Percentiles rank a stretch among this genome's conserved stretches.
Evolutionary conservation across 768 basidiomycete genomes (phyloP).

Genomic region (Coprinellus micaceus): DNA sequence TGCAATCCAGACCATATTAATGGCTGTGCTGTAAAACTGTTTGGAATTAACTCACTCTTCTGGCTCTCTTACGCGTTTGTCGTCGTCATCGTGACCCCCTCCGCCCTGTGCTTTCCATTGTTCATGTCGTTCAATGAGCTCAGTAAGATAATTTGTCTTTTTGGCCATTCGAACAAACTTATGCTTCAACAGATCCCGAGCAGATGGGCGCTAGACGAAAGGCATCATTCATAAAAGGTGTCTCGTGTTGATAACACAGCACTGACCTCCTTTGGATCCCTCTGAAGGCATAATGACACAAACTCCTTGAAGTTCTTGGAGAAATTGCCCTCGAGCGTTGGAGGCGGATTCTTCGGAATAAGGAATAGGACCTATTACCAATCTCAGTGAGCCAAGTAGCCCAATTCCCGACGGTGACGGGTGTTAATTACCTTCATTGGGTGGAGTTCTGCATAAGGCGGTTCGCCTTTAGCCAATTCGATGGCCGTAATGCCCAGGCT

Average conservation of each 20-base stretch:
- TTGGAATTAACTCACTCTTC: slow-evolving; percentile 52
- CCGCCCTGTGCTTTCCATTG: slow-evolving; percentile 92
- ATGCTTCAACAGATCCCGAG: slow-evolving; percentile 93
- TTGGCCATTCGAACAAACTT: slow-evolving; percentile 94
- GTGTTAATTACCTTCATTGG: slow-evolving; percentile 88
- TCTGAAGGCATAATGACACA: slow-evolving; percentile 85
- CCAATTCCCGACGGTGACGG: not conserved
- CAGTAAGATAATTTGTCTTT: slow-evolving; percentile 91
- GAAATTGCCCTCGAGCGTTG: slow-evolving; percentile 84
- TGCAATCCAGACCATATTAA: slow-evolving; percentile 21
- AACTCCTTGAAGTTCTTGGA: slow-evolving; percentile 94
- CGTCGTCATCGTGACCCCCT: slow-evolving; percentile 68
- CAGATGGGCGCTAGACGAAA: slow-evolving; percentile 73
- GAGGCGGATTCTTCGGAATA: slow-evolving; percentile 97
- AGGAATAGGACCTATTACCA: slow-evolving; percentile 84
- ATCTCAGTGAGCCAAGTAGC: not conserved
- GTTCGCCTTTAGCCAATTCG: slow-evolving; percentile 95
- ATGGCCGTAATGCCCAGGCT: slow-evolving; percentile 96
- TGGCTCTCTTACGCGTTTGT: slow-evolving; percentile 47
- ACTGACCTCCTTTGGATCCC: slow-evolving; percentile 88
- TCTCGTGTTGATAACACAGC: not conserved
- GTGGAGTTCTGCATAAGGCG: slow-evolving; percentile 96
- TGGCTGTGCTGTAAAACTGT: slow-evolving; percentile 1
- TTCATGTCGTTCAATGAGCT: slow-evolving; percentile 92
- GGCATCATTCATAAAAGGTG: slow-evolving; percentile 15